phyloP scores from a whole-genome alignment of 176 grass and related monocot genomes.

The Tillandsia leiboldiana region DNA sequence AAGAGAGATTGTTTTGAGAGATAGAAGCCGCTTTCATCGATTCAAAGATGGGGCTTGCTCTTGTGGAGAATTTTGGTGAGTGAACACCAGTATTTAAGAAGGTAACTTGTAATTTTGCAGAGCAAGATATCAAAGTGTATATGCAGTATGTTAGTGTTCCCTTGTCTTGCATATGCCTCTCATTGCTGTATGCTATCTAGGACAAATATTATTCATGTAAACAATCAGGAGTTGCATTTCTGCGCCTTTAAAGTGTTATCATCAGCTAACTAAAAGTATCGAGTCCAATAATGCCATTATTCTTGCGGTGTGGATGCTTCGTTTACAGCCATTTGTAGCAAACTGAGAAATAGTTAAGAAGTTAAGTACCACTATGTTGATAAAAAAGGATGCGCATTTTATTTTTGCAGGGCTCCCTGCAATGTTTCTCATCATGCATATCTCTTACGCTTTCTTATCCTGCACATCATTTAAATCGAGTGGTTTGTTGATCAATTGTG shows the following conservation, averaged over 20 bases:
- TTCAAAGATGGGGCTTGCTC: conserved; percentile 27
- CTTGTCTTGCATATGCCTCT: too few relatives aligned
- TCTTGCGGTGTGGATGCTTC: background rate
- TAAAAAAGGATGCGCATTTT: background rate
- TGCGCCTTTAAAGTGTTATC: too few relatives aligned
- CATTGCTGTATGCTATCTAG: too few relatives aligned
- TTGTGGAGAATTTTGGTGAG: conserved; percentile 35
- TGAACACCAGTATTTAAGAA: background rate
- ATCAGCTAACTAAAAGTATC: too few relatives aligned
- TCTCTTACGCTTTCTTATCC: too few relatives aligned
- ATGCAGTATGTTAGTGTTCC: background rate
- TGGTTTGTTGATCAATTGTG: too few relatives aligned
- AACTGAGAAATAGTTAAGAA: background rate
- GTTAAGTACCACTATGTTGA: background rate
- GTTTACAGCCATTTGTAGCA: background rate
- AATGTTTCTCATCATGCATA: too few relatives aligned
- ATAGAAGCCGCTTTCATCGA: conserved; percentile 33
- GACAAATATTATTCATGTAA: too few relatives aligned
- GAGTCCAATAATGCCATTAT: too few relatives aligned
- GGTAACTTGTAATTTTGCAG: background rate
- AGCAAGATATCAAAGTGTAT: background rate
- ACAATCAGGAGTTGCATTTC: too few relatives aligned
- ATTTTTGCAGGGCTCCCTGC: too few relatives aligned
- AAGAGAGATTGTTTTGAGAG: conserved; percentile 30
- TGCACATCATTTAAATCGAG: too few relatives aligned